Evolutionary conservation across 768 basidiomycete species (phyloP).

Genomic region (Boletus speciosus): DNA sequence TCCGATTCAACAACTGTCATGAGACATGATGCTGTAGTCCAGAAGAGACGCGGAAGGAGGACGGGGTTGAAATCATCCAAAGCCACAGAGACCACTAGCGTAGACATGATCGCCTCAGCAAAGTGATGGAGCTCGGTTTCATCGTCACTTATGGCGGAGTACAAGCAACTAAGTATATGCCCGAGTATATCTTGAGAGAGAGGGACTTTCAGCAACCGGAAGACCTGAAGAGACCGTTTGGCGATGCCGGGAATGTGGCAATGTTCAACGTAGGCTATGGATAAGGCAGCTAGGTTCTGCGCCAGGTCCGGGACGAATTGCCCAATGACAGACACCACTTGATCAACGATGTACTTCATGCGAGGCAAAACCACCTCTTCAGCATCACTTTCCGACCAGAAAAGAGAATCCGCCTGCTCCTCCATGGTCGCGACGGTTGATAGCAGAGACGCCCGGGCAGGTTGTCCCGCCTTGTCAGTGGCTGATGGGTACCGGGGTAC

Average conservation of each 20-base stretch:
- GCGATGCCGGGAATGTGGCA: slow-evolving; percentile 85
- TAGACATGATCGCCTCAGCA: slow-evolving; percentile 77
- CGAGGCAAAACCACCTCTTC: slow-evolving; percentile 55
- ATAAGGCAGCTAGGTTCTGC: slow-evolving; percentile 75
- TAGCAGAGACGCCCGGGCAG: slow-evolving; percentile 48
- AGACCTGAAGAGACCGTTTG: slow-evolving; percentile 87
- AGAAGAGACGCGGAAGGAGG: slow-evolving; percentile 80
- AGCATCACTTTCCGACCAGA: slow-evolving; percentile 73
- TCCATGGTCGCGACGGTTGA: slow-evolving; percentile 54
- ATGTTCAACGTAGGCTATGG: slow-evolving; percentile 79
- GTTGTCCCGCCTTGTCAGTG: slow-evolving; percentile 52
- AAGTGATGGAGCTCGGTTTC: slow-evolving; percentile 80
- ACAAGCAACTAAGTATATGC: slow-evolving; percentile 75
- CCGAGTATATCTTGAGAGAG: slow-evolving; percentile 72
- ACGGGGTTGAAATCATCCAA: slow-evolving; percentile 54
- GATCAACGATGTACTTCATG: slow-evolving; percentile 64
- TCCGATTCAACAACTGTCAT: slow-evolving; percentile 81
- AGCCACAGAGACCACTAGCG: slow-evolving; percentile 60
- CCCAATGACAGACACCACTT: slow-evolving; percentile 62
- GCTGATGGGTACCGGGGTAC: slow-evolving; percentile 72
- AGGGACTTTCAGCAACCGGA: slow-evolving; percentile 72
- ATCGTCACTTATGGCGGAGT: slow-evolving; percentile 75
- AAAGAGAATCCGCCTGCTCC: slow-evolving; percentile 49
- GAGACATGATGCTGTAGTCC: slow-evolving; percentile 79
- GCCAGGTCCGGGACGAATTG: slow-evolving; percentile 68